Evolutionary conservation across 345 rosid species (phyloP).

Genomic region (Rhodamnia argentea): DNA sequence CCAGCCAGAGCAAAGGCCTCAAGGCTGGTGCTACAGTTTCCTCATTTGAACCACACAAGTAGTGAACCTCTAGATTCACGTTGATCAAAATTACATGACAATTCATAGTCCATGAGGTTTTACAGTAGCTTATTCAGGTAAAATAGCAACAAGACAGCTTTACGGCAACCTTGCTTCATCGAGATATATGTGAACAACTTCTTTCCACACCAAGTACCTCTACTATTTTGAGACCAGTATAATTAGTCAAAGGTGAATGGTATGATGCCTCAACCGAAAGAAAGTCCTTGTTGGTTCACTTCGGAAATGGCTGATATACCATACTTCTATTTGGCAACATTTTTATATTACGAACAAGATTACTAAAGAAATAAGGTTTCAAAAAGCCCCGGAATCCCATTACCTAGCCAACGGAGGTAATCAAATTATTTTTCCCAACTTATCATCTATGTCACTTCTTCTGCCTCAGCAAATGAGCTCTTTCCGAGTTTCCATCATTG

Average conservation of each 20-base stretch:
- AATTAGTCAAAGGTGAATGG: neutral
- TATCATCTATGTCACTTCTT: neutral
- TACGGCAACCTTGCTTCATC: neutral
- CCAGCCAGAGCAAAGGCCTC: neutral
- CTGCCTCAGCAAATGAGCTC: neutral
- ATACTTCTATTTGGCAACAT: neutral
- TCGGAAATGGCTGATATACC: neutral
- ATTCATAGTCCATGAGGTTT: neutral
- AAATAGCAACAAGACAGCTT: neutral
- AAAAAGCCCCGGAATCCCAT: neutral
- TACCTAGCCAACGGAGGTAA: neutral
- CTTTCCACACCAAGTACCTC: neutral
- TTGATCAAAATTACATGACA: neutral
- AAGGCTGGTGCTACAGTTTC: neutral
- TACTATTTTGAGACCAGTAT: neutral
- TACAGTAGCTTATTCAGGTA: neutral
- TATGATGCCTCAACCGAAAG: neutral
- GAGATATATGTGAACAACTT: neutral
- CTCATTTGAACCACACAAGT: neutral
- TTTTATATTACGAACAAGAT: neutral
- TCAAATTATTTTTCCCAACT: neutral
- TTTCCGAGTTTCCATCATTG: neutral
- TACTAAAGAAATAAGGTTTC: neutral
- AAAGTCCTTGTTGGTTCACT: neutral
- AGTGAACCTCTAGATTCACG: neutral